Conservation (phyloP, 768 basidiomycete genomes). For the Pleurotus sapidus region DNA sequence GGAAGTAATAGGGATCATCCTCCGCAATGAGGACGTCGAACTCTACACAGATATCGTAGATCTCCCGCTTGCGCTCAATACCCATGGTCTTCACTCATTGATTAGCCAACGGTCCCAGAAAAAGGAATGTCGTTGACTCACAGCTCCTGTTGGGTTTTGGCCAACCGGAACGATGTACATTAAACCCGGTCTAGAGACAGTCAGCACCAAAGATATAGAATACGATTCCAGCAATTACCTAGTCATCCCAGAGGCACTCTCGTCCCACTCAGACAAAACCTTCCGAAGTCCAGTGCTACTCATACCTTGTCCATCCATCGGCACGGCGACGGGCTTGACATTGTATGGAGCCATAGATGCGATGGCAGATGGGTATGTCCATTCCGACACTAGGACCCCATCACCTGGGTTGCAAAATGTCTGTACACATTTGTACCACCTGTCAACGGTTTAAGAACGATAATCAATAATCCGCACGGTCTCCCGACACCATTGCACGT, state of each 20-base stretch:
- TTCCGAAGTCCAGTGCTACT: conserved; percentile 56
- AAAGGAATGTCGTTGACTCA: conserved; percentile 27
- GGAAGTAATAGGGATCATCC: conserved; percentile 81
- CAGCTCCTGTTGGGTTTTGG: conserved; percentile 80
- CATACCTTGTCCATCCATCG: conserved; percentile 73
- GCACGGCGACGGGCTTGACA: conserved; percentile 49
- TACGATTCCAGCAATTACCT: not conserved
- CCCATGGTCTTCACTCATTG: conserved; percentile 51
- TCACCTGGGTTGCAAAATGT: conserved; percentile 71
- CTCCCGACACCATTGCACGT: conserved; percentile 11
- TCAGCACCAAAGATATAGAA: not conserved
- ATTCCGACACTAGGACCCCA: conserved; percentile 58
- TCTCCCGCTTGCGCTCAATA: conserved; percentile 63
- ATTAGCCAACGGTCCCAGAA: not conserved
- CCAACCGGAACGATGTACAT: conserved; percentile 77
- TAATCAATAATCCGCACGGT: not conserved
- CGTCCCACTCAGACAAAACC: conserved; percentile 67
- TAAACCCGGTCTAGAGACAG: conserved; percentile 53
- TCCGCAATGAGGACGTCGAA: conserved; percentile 68
- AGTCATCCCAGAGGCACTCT: conserved; percentile 36
- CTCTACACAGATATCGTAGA: conserved; percentile 79
- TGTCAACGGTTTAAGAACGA: not conserved
- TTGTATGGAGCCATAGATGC: conserved; percentile 35
- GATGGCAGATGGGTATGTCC: conserved; percentile 66
- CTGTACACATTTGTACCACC: conserved; percentile 50